phyloP scores from a whole-genome alignment of 257 asterid genomes.

The Lycium ferocissimum region DNA sequence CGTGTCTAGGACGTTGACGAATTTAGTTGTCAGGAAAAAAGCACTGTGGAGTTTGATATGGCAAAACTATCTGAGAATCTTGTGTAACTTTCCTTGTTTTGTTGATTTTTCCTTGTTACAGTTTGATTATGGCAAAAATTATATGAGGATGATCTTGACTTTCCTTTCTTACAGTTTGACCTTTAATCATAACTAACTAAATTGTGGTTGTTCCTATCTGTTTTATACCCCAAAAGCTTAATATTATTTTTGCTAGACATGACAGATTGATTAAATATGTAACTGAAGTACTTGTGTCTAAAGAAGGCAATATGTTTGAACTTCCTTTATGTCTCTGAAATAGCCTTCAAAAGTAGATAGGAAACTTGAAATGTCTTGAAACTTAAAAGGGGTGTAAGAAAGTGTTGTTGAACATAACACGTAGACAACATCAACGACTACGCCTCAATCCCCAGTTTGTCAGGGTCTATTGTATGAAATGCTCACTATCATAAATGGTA shows the following conservation, averaged over 20 bases:
- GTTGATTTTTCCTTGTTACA: not conserved
- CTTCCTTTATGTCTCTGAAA: not conserved
- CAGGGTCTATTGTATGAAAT: no score
- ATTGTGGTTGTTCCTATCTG: not conserved
- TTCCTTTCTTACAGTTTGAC: not conserved
- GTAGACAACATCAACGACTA: not conserved
- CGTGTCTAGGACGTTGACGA: not conserved
- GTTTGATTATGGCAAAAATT: not conserved
- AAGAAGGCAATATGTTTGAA: not conserved
- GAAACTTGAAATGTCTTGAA: not conserved
- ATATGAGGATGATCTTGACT: not conserved
- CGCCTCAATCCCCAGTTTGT: rapidly evolving
- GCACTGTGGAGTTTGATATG: not conserved
- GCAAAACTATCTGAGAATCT: not conserved
- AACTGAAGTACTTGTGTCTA: not conserved
- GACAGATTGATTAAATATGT: not conserved
- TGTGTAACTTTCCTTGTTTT: not conserved
- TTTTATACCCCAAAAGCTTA: not conserved
- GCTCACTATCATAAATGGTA: no score
- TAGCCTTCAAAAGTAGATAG: not conserved
- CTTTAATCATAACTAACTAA: not conserved
- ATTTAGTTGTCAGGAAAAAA: not conserved
- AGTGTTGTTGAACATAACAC: not conserved
- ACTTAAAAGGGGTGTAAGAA: not conserved
- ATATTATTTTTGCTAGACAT: not conserved